Base-by-base conservation (phyloP, 139 green algal genomes). In the Mychonastes homosphaera region DNA sequence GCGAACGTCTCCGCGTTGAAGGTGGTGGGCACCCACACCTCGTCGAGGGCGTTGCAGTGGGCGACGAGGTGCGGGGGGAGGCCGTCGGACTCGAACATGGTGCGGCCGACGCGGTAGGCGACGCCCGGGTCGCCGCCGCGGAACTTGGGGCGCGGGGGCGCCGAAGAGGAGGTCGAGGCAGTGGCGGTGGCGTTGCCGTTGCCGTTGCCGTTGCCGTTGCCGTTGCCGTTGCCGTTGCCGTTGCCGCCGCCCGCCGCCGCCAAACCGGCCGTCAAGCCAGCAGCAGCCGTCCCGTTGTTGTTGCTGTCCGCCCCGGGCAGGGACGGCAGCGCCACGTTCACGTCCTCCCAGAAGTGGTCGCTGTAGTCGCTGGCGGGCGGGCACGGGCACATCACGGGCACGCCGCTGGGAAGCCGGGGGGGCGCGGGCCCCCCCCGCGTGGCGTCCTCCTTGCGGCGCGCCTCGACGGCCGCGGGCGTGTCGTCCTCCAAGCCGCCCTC, bases 41-140 rank as follows among this genome's bases (percentile, higher is more conserved):
- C 70, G 29, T 71, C 52, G 63, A 81, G 71, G 7, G 39, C 23
- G 43, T 81, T 81, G 56, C 70, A 79, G 47, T 71, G 60, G 7
- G 38, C 36, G 50, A 68, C 61, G 4, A 68, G 41, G 41, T 62
- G 51, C 5, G 15, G 4, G 1, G 61, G 61, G 15, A 68, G 40
- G 2, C 24, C 18, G 27, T 26, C 40, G 1, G 61, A 57, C 51
- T 68, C 61, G 50, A 61, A 68, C 61, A 68, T 68, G 13, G 51
- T 56, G 39, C 61, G 51, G 0, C 61, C 61, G 21, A 68, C 23
- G 2, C 29, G 23, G 52, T 67, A 67, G 7, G 39, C 51, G 23
- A 67, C 60, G 28, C 6, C 46, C n/a, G n/a, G n/a, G n/a, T n/a
- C n/a, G n/a, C n/a, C n/a, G n/a, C n/a, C n/a, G n/a, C n/a, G n/a